These are phyloP conservation scores for Bruguiera gymnorhiza DNA, from an alignment of 345 rosid genomes.

Conservation along the genomic window DNA sequence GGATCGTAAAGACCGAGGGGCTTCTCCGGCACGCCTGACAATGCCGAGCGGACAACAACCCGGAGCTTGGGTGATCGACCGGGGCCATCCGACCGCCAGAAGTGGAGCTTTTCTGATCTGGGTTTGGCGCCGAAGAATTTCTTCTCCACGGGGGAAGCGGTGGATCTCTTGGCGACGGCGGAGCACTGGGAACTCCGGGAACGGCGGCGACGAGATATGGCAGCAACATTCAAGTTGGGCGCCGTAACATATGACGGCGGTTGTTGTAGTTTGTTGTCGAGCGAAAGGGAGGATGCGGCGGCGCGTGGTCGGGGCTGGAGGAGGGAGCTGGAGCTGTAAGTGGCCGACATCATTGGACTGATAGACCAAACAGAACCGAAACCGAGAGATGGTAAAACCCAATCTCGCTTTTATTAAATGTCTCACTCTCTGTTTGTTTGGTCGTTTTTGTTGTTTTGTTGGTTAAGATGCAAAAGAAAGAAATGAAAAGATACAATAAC, in stretches of 20 bases:
- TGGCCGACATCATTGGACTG: conserved; percentile 48
- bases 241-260: not conserved
- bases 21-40: conserved; percentile 87
- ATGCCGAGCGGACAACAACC: conserved; percentile 59
- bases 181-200: conserved; percentile 33
- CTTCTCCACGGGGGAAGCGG: conserved; percentile 27
- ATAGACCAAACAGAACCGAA: not conserved
- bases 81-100: conserved; percentile 84
- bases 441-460: no score
- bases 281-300: conserved; percentile 25
- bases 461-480: no score
- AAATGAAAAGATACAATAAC: no score
- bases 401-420: no score
- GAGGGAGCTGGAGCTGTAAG: conserved; percentile 36
- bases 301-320: conserved; percentile 33
- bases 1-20: conserved; percentile 97
- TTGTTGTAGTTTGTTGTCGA: conserved; percentile 13
- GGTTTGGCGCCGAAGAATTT: conserved; percentile 51
- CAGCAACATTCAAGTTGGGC: conserved; percentile 37
- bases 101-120: conserved; percentile 51
- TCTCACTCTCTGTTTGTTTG: no score
- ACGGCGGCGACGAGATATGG: conserved; percentile 22
- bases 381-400: not conserved
- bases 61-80: conserved; percentile 67
- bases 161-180: conserved; percentile 17